Conservation (phyloP, 2,329 filamentous ascomycete species). For the Alternaria conjuncta region DNA sequence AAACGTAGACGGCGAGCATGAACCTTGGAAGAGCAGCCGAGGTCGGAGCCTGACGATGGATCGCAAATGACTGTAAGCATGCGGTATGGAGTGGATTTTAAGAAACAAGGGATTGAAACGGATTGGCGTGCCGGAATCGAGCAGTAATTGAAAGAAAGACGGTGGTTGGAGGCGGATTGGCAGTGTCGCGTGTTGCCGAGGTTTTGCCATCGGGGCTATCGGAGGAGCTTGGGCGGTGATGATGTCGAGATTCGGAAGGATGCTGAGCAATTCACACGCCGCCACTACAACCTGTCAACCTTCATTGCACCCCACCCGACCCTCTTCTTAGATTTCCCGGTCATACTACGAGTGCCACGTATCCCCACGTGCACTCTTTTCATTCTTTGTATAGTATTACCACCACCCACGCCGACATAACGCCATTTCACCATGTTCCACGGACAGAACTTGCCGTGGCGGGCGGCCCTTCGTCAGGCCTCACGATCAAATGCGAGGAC, state of each 20-base stretch:
- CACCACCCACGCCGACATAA: constrained; percentile 10
- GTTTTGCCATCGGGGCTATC: constrained; percentile 22
- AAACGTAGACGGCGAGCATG: background rate
- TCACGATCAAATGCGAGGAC: constrained; percentile 50
- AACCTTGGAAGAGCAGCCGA: background rate
- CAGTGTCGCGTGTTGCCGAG: constrained; percentile 16
- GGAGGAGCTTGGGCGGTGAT: constrained; percentile 31
- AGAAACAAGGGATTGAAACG: background rate
- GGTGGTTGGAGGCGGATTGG: background rate
- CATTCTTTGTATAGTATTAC: constrained; percentile 11
- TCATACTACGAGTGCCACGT: constrained; percentile 9
- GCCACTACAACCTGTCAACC: constrained; percentile 14
- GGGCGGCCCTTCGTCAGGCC: constrained; percentile 63
- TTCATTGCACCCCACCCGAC: constrained; percentile 15
- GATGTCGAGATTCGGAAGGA: constrained; percentile 32
- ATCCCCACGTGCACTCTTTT: background rate
- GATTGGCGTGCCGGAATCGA: background rate
- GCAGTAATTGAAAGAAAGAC: background rate
- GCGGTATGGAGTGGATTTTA: background rate
- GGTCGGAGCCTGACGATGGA: background rate
- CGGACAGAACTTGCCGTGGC: constrained; percentile 70
- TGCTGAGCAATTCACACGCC: constrained; percentile 30
- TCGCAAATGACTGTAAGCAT: background rate
- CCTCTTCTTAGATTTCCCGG: constrained; percentile 8
- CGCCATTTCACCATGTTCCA: constrained; percentile 61